Conservation (phyloP, 2,329 filamentous ascomycete genomes). For the Dothideomycetes sp. region DNA sequence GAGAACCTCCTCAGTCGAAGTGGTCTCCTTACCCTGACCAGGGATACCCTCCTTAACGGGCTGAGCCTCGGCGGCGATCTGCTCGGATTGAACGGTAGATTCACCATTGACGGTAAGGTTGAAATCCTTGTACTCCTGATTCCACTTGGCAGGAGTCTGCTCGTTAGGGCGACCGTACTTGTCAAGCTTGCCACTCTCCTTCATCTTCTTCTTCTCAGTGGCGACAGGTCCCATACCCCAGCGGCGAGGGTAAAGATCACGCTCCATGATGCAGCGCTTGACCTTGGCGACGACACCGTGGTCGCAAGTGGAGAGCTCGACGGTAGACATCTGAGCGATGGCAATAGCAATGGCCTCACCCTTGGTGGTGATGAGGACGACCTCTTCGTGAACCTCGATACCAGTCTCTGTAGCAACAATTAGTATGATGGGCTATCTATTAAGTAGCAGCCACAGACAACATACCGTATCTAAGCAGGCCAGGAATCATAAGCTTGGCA, state of each 20-base stretch:
- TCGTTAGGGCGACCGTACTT: conserved; percentile 94
- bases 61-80: conserved; percentile 26
- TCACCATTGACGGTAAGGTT: conserved; percentile 39
- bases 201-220: conserved; percentile 98
- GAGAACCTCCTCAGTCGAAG: conserved; percentile 32
- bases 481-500: conserved; percentile 97
- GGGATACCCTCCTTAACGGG: conserved; percentile 27
- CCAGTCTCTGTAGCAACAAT: conserved; percentile 54
- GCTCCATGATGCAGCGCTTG: conserved; percentile 99
- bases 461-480: conserved; percentile 80
- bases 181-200: conserved; percentile 94
- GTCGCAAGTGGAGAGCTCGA: conserved; percentile 93
- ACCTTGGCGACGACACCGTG: conserved; percentile 98
- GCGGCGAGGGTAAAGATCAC: conserved; percentile 89
- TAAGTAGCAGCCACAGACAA: too few species aligned
- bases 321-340: conserved; percentile 95
- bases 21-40: conserved; percentile 30
- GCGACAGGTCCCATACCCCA: conserved; percentile 95
- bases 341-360: conserved; percentile 95
- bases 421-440: conserved; percentile 17
- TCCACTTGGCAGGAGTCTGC: conserved; percentile 88
- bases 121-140: conserved; percentile 85
- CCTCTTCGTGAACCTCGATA: conserved; percentile 91
- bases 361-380: conserved; percentile 98
- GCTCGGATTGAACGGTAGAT: conserved; percentile 20